Evolutionary conservation across 164 flowering plant species (phyloP).

Genomic region (Piper betle): DNA sequence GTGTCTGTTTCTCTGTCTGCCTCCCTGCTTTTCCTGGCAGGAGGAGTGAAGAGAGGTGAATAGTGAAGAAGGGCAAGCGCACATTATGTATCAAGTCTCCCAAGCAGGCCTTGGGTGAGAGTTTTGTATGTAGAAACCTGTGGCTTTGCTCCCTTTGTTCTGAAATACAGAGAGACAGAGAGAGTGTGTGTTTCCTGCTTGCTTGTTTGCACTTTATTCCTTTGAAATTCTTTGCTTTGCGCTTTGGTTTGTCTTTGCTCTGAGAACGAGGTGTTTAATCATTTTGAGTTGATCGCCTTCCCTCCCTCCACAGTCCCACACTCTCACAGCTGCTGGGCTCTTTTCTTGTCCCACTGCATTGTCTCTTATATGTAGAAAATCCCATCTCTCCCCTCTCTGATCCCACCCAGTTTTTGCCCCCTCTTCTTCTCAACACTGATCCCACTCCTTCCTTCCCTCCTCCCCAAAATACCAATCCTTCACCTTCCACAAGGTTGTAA

Average conservation of each 20-base stretch:
- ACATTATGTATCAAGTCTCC: not conserved
- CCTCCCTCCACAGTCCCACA: constrained; percentile 19
- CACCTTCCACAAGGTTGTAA: not conserved
- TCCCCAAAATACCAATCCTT: not conserved
- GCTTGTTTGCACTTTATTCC: constrained; percentile 64
- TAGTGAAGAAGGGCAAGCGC: not conserved
- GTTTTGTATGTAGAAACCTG: constrained; percentile 15
- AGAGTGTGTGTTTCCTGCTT: constrained; percentile 8
- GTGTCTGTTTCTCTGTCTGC: too few relatives aligned
- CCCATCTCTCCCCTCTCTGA: constrained; percentile 19
- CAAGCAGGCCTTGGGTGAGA: too few relatives aligned
- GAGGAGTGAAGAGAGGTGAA: constrained; percentile 4
- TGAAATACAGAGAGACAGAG: too few relatives aligned
- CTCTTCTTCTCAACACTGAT: constrained; percentile 7
- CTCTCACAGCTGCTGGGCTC: constrained; percentile 30
- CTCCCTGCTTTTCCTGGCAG: constrained; percentile 11
- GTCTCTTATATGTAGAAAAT: constrained; percentile 10
- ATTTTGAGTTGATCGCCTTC: constrained; percentile 6
- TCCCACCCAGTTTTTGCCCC: constrained; percentile 18
- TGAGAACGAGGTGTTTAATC: constrained; percentile 44
- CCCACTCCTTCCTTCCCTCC: constrained; percentile 5
- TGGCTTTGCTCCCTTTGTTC: constrained; percentile 11
- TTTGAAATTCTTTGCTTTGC: constrained; percentile 66
- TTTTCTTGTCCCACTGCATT: constrained; percentile 29
- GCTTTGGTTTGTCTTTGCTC: constrained; percentile 22